Evolutionary conservation across 2,329 filamentous ascomycete species (phyloP).

Genomic region (Mariannaea elegans): DNA sequence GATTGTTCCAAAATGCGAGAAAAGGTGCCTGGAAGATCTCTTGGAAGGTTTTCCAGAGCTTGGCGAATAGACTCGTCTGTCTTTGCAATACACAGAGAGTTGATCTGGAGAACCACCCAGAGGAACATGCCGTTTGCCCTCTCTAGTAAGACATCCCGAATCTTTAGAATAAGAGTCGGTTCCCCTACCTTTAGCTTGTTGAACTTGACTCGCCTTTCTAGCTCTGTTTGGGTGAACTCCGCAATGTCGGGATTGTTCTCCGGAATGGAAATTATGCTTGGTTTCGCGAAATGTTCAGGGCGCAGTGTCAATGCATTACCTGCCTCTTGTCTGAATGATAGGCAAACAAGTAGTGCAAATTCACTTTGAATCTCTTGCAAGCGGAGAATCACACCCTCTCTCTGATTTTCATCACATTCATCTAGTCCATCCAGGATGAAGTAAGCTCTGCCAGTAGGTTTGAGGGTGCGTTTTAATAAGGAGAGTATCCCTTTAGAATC

Average conservation of each 20-base stretch:
- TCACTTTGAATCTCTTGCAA: not conserved
- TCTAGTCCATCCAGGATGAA: slow-evolving; percentile 31
- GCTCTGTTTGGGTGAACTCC: slow-evolving; percentile 27
- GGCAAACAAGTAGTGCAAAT: slow-evolving; percentile 5
- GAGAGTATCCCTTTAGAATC: not conserved
- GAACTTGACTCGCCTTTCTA: slow-evolving; percentile 13
- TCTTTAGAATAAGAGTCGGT: slow-evolving; percentile 26
- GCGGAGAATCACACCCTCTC: not conserved
- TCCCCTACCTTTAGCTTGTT: slow-evolving; percentile 26
- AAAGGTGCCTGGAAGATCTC: slow-evolving; percentile 43
- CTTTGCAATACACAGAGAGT: slow-evolving; percentile 44
- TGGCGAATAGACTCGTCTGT: slow-evolving; percentile 49
- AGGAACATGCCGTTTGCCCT: slow-evolving; percentile 51
- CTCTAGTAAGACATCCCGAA: slow-evolving; percentile 28
- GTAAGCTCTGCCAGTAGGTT: not conserved
- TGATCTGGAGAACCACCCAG: slow-evolving; percentile 48
- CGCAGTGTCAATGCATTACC: not conserved
- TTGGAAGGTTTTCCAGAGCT: slow-evolving; percentile 43
- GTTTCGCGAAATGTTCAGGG: not conserved
- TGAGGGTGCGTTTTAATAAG: not conserved
- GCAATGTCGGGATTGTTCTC: slow-evolving; percentile 39
- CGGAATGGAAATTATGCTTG: slow-evolving; percentile 1
- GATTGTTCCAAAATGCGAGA: slow-evolving; percentile 41
- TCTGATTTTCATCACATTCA: slow-evolving; percentile 12
- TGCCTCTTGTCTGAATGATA: not conserved